Base-by-base conservation (phyloP, 495 filamentous ascomycete genomes). In the Aspergillus olivimuriae region DNA sequence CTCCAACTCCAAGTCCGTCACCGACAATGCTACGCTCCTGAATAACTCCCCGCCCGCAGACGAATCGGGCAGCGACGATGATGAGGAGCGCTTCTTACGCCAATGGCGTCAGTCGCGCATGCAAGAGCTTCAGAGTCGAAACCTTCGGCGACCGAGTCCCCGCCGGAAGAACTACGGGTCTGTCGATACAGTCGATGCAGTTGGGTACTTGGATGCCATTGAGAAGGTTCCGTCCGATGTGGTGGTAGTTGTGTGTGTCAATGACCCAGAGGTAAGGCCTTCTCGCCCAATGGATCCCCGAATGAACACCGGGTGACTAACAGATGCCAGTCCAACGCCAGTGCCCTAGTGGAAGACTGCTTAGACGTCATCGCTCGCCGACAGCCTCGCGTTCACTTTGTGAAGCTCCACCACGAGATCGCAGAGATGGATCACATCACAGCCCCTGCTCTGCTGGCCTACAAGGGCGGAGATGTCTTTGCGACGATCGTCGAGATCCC, bases 351-450 rank as follows among this genome's bases (percentile, higher is more conserved):
- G 51, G 88, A 94, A 59, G 78, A 81, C 26, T 88, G 84, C 24
- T 61, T 98, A 31, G 71, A 70, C 22, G 77, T 78, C 2, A 73
- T 98, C 22, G 87, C 91, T 34, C 66, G 73, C 41, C 69, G 74
- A 44, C 70, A 97, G 51, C 66, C 75, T 19, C 71, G 80, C 21
- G 80, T 84, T 30, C 86, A 86, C 50, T 97, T 98, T 56, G 76
- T 97, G 62, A 92, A 90, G 62, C 77, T 97, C 22, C 86, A 94
- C 65, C 86, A 87, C 58, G 80, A 85, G 42, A 94, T 95, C 47
- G 91, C 94, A 21, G 94, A 97, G 62, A 96, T 97, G 76, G 87
- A 94, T 57, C 78, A 85, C 47, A 87, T 89, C 43, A 81, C 85
- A 43, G 86, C 92, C 1, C 92, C 92, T 1, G 91, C 92, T 6